Evolutionary conservation across 2,329 filamentous ascomycete genomes (phyloP), one percentile per base, ranked within the genome.

Genomic region (Rhinocladiella similis): DNA sequence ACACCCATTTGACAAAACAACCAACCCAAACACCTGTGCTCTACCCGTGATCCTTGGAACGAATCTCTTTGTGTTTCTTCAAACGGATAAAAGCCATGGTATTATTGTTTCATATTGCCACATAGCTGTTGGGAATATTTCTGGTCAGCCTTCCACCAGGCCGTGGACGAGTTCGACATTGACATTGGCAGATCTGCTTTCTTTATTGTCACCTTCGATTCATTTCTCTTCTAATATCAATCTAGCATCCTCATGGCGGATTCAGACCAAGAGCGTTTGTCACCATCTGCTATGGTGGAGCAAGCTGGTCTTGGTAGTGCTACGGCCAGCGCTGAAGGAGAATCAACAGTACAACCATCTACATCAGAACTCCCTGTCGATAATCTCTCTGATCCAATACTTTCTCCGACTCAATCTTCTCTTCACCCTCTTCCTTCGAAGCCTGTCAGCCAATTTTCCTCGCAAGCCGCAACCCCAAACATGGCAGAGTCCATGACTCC

Each of bases 401-500:
- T 60, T 50, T 65, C 63, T 50, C 62, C 63, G 45, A 60, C 58
- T 39, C 57, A 61, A 19, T 64, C 63, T 33, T 41, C 43, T 53
- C 49, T 53, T 22, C 60, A 63, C 56, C 54, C 60, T 36, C 55
- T 62, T 43, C 58, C 60, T 35, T 19, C 60, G 19, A 57, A 60
- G 50, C 51, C 60, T 43, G 18, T 51, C 61, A 59, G 46, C 52
- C 51, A 56, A 45, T 16, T 50, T 33, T 39, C 58, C 51, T 48
- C 57, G 22, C 55, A 49, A 61, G 33, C 56, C 25, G 46, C 60
- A 22, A 54, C 54, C 29, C 42, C 54, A 35, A 50, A 39, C 33
- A 53, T 55, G 47, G 38, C 60, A 25, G 43, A 56, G 16, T 48
- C 71, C 68, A 41, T 69, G 68, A 54, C 69, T 69, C 62, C 74